These are phyloP conservation scores for Clausena lansium DNA, from an alignment of 345 rosid species.

Conservation along the genomic window DNA sequence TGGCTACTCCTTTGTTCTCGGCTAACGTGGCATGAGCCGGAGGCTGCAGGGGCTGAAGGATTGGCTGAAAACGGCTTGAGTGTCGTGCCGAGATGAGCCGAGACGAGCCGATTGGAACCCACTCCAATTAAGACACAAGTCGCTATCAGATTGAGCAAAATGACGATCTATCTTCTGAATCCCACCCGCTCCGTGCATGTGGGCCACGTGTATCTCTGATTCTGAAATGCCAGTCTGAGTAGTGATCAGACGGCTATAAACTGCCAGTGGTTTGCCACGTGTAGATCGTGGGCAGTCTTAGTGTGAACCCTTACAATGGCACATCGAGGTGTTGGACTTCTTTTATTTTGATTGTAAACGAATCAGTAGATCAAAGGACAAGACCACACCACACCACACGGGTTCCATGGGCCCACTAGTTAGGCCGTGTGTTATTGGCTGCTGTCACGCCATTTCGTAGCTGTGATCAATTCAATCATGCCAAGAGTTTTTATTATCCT, in stretches of 20 bases:
- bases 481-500: not conserved
- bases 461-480: slow-evolving; percentile 11
- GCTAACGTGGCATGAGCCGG: not conserved
- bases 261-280: not conserved
- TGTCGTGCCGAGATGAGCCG: not conserved
- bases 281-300: not conserved
- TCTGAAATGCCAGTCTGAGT: not conserved
- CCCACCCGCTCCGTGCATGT: slow-evolving; percentile 2
- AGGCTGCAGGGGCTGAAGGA: not conserved
- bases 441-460: not conserved
- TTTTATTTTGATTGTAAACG: not conserved
- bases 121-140: not conserved
- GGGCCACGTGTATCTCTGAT: slow-evolving; percentile 16
- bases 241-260: not conserved
- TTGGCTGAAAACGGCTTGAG: not conserved
- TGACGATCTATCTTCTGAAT: not conserved
- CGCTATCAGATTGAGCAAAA: not conserved
- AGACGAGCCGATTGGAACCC: not conserved
- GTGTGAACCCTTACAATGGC: not conserved
- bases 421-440: not conserved
- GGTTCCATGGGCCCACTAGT: not conserved
- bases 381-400: too few species aligned
- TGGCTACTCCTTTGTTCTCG: not conserved
- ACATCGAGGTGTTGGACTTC: not conserved
- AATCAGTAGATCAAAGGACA: not conserved